phyloP scores from a whole-genome alignment of 768 basidiomycete genomes.

The Porpolomopsis calyptriformis region DNA sequence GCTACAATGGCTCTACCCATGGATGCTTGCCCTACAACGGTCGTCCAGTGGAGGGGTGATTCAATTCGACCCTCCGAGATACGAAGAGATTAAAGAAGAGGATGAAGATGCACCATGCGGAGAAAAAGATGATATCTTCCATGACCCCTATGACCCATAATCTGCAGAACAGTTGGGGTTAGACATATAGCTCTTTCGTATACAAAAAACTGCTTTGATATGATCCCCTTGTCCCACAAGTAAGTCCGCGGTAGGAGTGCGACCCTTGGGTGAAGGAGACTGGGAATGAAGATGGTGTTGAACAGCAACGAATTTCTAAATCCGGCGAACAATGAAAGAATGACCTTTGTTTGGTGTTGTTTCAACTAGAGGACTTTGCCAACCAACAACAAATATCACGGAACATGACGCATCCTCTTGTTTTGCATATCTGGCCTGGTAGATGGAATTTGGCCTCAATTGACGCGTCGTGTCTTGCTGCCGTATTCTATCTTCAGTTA shows the following conservation, averaged over 20 bases:
- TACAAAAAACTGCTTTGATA: too few species aligned
- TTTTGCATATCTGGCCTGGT: conserved; percentile 59
- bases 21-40: not conserved
- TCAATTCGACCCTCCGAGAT: not conserved
- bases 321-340: not conserved
- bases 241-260: too few species aligned
- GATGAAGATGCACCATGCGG: not conserved
- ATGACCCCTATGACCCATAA: not conserved
- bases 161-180: not conserved
- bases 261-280: too few species aligned
- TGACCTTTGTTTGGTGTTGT: not conserved
- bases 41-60: not conserved
- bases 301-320: too few species aligned
- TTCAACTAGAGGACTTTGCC: not conserved
- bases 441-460: conserved; percentile 56
- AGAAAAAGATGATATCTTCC: not conserved
- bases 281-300: too few species aligned
- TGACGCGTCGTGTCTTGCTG: conserved; percentile 55
- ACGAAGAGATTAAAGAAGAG: not conserved
- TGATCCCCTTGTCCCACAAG: too few species aligned
- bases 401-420: not conserved
- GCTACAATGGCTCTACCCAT: too few species aligned
- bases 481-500: conserved; percentile 59
- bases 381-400: not conserved
- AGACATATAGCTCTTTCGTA: too few species aligned